These are phyloP conservation scores for Mycena kentingensis DNA, from an alignment of 768 basidiomycete genomes.

Conservation along the genomic window DNA sequence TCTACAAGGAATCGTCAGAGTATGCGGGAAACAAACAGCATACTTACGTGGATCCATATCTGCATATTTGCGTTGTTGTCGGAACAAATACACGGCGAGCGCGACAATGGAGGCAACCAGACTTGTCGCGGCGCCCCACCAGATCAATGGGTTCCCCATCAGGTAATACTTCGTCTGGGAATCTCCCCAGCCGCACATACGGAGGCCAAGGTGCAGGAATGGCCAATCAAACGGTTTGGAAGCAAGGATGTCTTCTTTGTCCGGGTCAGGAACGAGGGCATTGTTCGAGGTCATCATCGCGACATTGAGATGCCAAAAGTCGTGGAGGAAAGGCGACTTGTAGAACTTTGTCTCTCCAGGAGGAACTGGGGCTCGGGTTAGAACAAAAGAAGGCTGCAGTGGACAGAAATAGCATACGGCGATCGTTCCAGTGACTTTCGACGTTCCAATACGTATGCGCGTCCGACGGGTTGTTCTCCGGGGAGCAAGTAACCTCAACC, in stretches of 20 bases:
- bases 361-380: conserved; percentile 67
- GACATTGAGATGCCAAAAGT: conserved; percentile 99
- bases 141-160: conserved; percentile 87
- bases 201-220: conserved; percentile 80
- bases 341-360: conserved; percentile 81
- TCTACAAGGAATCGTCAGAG: conserved; percentile 40
- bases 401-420: conserved; percentile 58
- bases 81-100: conserved; percentile 70
- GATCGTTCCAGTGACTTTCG: conserved; percentile 95
- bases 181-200: conserved; percentile 98
- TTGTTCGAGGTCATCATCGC: conserved; percentile 99
- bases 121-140: conserved; percentile 81
- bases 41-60: conserved; percentile 87
- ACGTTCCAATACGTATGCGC: conserved; percentile 97
- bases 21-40: background rate
- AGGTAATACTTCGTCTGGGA: conserved; percentile 89
- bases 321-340: conserved; percentile 88
- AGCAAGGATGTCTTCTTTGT: conserved; percentile 97
- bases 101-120: conserved; percentile 55
- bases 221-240: conserved; percentile 95
- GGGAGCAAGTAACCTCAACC: conserved; percentile 92
- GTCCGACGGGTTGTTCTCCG: conserved; percentile 80
- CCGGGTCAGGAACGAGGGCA: conserved; percentile 93
- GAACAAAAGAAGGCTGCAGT: background rate
- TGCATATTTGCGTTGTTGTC: conserved; percentile 84